Conservation (phyloP, 2,329 filamentous ascomycete species). For the Sporothrix euskadiensis region DNA sequence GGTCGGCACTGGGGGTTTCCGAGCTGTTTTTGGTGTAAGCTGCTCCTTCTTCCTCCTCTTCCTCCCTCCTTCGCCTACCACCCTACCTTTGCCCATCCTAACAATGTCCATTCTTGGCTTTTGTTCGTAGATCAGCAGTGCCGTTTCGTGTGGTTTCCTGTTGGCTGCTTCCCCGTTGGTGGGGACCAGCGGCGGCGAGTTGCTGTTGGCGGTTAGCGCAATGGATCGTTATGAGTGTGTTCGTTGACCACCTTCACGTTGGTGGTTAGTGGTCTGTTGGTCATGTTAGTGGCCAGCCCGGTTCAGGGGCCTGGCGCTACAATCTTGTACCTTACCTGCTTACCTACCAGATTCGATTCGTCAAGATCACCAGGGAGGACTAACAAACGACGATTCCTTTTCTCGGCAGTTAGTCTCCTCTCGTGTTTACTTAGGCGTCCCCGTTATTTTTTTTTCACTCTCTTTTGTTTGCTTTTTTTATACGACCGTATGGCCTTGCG, state of each 20-base stretch:
- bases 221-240: neutral
- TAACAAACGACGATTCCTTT: neutral
- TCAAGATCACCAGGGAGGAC: conserved; percentile 1
- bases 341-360: neutral
- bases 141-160: conserved; percentile 13
- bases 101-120: neutral
- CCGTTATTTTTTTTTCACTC: neutral
- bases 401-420: neutral
- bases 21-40: neutral
- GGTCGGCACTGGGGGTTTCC: conserved; percentile 9
- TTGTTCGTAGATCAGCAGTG: neutral
- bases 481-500: neutral
- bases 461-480: neutral
- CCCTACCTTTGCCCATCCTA: neutral
- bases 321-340: neutral
- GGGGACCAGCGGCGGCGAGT: neutral
- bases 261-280: neutral
- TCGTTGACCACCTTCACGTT: neutral
- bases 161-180: neutral
- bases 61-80: neutral
- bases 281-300: neutral
- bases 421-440: neutral
- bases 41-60: neutral
- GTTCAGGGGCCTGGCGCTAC: neutral
- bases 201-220: neutral